A percentile compares a stretch with the other conserved stretches of the same genome.
Evolutionary conservation across 75 land plant genomes (phyloP).

Genomic region (Sequoiadendron giganteum): DNA sequence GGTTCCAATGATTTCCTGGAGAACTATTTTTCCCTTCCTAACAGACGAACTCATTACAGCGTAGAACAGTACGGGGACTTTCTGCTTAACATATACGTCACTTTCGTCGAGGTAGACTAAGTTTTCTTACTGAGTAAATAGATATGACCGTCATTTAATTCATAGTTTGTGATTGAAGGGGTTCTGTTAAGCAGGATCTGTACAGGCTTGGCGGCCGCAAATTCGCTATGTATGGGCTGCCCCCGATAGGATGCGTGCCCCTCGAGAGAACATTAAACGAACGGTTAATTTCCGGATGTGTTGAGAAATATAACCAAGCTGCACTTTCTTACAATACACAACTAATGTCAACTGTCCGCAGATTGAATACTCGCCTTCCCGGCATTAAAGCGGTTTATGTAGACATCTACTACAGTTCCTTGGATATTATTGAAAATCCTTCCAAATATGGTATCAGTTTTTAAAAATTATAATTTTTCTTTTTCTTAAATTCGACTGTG

Average conservation of each 20-base stretch:
- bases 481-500: too few relatives aligned
- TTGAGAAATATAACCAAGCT: slow-evolving; percentile 26
- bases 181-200: slow-evolving; percentile 23
- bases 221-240: slow-evolving; percentile 35
- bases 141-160: background rate
- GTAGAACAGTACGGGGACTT: slow-evolving; percentile 15
- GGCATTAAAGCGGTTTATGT: slow-evolving; percentile 25
- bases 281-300: slow-evolving; percentile 22
- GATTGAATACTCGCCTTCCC: slow-evolving; percentile 3
- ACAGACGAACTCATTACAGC: slow-evolving; percentile 9
- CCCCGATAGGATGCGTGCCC: slow-evolving; percentile 67
- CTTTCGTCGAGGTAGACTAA: slow-evolving; percentile 26
- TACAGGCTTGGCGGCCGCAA: slow-evolving; percentile 58
- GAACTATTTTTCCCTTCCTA: slow-evolving; percentile 36
- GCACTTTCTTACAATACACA: slow-evolving; percentile 38
- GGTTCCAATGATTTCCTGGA: slow-evolving; percentile 43
- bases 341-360: slow-evolving; percentile 13
- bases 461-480: background rate
- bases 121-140: too few relatives aligned
- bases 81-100: background rate
- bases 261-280: slow-evolving; percentile 30
- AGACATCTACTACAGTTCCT: slow-evolving; percentile 32
- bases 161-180: background rate
- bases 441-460: slow-evolving; percentile 38
- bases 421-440: slow-evolving; percentile 37